phyloP scores from a whole-genome alignment of 2,329 filamentous ascomycete genomes.

The Cladosporium sphaerospermum region DNA sequence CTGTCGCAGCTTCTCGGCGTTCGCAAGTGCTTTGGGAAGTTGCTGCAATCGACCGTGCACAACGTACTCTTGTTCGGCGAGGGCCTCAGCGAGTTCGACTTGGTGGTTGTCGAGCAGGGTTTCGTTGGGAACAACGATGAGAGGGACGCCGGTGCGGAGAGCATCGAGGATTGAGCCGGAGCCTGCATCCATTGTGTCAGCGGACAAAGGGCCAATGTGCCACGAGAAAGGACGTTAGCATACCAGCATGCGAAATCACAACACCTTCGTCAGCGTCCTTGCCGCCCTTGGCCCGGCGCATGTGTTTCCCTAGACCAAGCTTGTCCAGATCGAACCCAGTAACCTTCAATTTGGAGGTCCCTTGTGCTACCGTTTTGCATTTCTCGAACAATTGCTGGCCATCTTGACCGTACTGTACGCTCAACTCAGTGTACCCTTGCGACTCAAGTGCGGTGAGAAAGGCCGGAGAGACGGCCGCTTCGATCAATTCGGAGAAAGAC shows the following conservation, averaged over 20 bases:
- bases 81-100: constrained; percentile 71
- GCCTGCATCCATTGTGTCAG: constrained; percentile 45
- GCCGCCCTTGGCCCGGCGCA: constrained; percentile 46
- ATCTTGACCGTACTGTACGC: constrained; percentile 74
- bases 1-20: constrained; percentile 43
- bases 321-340: constrained; percentile 61
- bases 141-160: constrained; percentile 62
- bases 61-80: constrained; percentile 69
- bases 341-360: constrained; percentile 40
- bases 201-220: background rate
- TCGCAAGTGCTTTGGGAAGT: constrained; percentile 41
- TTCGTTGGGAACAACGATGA: constrained; percentile 87
- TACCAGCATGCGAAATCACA: constrained; percentile 80
- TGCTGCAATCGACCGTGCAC: constrained; percentile 62
- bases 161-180: constrained; percentile 85
- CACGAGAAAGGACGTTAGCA: background rate
- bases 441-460: constrained; percentile 58
- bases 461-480: constrained; percentile 53
- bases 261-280: constrained; percentile 54
- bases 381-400: constrained; percentile 49
- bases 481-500: constrained; percentile 66
- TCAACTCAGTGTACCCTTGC: constrained; percentile 62
- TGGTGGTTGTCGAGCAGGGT: constrained; percentile 85
- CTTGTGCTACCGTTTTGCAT: constrained; percentile 24
- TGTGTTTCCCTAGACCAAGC: constrained; percentile 52